Conservation (phyloP, 129 eudicot genomes). For the Flaveria sonorensis region DNA sequence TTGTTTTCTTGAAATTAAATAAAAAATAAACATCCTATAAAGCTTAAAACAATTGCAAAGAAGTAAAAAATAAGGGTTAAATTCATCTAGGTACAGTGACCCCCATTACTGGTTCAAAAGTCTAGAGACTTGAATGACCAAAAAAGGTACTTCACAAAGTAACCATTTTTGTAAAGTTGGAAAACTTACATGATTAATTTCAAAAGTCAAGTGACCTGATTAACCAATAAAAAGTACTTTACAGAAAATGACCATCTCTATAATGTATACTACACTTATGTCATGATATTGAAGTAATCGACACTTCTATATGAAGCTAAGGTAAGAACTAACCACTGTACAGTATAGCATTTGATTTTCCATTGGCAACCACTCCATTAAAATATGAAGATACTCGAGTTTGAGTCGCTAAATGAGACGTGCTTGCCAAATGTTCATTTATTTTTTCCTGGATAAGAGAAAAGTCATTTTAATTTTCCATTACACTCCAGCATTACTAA, state of each 20-base stretch:
- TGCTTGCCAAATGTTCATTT: constrained; percentile 50
- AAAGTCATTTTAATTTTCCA: background rate
- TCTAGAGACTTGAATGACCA: background rate
- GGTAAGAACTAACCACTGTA: constrained; percentile 50
- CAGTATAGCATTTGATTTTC: constrained; percentile 41
- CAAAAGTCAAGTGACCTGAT: background rate
- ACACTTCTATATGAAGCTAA: constrained; percentile 5
- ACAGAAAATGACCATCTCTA: background rate
- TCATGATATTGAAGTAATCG: constrained; percentile 6
- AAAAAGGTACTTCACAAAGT: background rate
- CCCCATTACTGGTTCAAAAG: background rate
- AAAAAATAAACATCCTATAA: background rate
- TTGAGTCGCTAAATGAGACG: constrained; percentile 48
- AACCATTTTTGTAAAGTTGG: background rate
- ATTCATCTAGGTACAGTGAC: background rate
- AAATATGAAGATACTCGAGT: constrained; percentile 44
- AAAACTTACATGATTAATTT: background rate
- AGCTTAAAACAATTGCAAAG: background rate
- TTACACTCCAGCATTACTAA: background rate
- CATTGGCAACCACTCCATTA: constrained; percentile 41
- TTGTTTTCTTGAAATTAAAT: background rate
- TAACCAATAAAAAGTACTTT: background rate
- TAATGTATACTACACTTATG: background rate
- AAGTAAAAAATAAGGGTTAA: background rate
- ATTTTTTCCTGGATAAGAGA: constrained; percentile 57